Evolutionary conservation across 495 filamentous ascomycete species (phyloP).

Genomic region (Trypethelium eluteriae): DNA sequence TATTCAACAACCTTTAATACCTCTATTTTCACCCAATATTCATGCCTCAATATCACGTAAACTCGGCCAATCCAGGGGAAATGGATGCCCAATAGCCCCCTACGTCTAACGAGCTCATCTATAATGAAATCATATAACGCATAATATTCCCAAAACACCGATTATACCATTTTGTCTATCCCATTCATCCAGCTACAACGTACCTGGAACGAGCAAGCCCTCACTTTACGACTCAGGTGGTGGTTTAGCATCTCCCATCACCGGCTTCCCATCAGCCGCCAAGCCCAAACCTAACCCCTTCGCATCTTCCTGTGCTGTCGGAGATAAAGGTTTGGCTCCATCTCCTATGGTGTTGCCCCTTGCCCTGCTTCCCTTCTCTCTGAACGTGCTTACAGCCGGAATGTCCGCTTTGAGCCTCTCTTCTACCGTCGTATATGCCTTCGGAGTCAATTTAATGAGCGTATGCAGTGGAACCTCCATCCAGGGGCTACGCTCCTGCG

Average conservation of each 20-base stretch:
- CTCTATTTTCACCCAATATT: neutral
- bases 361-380: conserved; percentile 82
- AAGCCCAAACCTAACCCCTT: neutral
- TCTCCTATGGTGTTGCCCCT: conserved; percentile 36
- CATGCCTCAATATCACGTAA: neutral
- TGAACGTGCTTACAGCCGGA: conserved; percentile 87
- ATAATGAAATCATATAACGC: neutral
- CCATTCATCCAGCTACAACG: neutral
- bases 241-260: neutral
- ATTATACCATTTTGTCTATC: neutral
- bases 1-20: neutral
- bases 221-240: neutral
- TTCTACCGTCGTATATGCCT: conserved; percentile 87
- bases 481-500: conserved; percentile 91
- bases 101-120: neutral
- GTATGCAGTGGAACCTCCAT: conserved; percentile 94
- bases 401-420: conserved; percentile 82
- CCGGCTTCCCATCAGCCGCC: neutral
- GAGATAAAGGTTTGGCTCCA: neutral
- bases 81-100: neutral
- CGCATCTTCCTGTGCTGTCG: neutral
- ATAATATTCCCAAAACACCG: neutral
- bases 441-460: conserved; percentile 88
- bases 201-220: neutral
- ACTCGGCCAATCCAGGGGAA: neutral